phyloP scores from a whole-genome alignment of 2,329 filamentous ascomycete species.

The Albifimbria verrucaria region DNA sequence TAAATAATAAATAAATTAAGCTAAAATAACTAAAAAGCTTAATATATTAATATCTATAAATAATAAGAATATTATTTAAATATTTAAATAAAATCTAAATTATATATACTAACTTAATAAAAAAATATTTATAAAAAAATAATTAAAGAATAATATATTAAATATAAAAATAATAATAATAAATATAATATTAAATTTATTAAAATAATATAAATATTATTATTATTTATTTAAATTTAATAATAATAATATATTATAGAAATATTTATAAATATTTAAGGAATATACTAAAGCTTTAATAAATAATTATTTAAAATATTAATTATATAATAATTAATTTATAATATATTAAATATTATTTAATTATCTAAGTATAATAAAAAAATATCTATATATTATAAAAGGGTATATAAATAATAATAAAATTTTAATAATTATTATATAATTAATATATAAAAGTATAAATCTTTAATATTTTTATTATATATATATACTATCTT shows the following conservation, averaged over 20 bases:
- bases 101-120: constrained; percentile 5
- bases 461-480: background rate
- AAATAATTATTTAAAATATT: background rate
- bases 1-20: background rate
- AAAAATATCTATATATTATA: background rate
- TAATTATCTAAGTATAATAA: background rate
- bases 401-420: constrained; percentile 2
- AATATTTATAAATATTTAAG: background rate
- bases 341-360: background rate
- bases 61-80: background rate
- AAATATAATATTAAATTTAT: constrained; percentile 1
- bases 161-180: constrained; percentile 1
- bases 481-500: constrained; percentile 1
- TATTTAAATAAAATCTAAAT: constrained; percentile 1
- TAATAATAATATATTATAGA: background rate
- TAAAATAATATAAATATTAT: background rate
- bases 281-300: background rate
- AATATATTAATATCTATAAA: background rate
- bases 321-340: background rate
- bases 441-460: background rate
- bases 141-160: background rate
- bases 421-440: background rate
- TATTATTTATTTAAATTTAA: background rate
- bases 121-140: background rate
- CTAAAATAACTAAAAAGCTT: background rate